Evolutionary conservation across 768 basidiomycete genomes (phyloP).

Genomic region (Russula sp.): DNA sequence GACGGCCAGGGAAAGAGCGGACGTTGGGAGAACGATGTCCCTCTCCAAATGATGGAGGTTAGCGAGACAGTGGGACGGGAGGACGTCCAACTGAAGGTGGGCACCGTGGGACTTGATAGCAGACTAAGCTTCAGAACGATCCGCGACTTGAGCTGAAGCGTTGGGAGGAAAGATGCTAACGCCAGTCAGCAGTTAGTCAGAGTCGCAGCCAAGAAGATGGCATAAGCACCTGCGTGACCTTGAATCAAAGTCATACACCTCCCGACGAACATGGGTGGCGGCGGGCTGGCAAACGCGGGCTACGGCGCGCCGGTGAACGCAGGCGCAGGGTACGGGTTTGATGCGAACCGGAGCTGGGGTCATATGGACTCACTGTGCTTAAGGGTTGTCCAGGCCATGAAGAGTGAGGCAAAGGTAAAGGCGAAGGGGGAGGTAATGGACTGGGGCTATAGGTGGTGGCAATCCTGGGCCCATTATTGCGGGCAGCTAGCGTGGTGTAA

Average conservation of each 20-base stretch:
- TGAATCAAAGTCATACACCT: constrained; percentile 46
- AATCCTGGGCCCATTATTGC: no score
- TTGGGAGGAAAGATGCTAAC: background rate
- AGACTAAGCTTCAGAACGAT: constrained; percentile 15
- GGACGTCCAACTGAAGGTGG: background rate
- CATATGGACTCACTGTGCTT: no score
- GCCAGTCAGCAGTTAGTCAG: background rate
- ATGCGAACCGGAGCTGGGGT: no score
- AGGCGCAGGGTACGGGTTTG: no score
- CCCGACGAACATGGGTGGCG: constrained; percentile 29
- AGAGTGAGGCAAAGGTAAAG: no score
- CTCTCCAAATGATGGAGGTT: constrained; percentile 14
- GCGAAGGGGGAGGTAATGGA: no score
- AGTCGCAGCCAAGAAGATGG: background rate
- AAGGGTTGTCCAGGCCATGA: no score
- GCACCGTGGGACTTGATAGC: constrained; percentile 9
- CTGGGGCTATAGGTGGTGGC: no score
- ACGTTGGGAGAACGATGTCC: background rate
- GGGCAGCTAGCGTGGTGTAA: no score
- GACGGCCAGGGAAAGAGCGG: background rate
- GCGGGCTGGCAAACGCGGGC: no score
- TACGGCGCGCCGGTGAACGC: no score
- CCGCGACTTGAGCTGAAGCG: background rate
- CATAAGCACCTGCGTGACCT: constrained; percentile 25
- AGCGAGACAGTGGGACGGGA: constrained; percentile 16